Evolutionary conservation across 2,329 filamentous ascomycete species (phyloP).

Genomic region (Hypoxylon sp.): DNA sequence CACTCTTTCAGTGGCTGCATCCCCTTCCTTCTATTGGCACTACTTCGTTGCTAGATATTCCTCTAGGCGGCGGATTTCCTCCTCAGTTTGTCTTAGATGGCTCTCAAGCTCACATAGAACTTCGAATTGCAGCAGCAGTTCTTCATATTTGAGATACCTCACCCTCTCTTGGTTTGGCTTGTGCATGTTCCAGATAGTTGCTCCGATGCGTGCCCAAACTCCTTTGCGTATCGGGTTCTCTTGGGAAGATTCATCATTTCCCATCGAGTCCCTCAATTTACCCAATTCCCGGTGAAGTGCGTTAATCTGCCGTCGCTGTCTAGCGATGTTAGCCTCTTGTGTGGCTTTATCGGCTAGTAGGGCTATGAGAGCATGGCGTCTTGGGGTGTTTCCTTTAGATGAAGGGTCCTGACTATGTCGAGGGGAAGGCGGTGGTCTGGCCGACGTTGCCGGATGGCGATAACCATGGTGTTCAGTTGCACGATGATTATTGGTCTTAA

Average conservation of each 20-base stretch:
- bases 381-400: background rate
- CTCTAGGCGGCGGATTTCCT: background rate
- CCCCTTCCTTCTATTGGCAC: background rate
- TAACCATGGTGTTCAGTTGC: too few relatives aligned
- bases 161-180: background rate
- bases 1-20: background rate
- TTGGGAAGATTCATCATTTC: background rate
- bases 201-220: background rate
- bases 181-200: background rate
- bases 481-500: background rate
- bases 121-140: background rate
- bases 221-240: background rate
- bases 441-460: background rate
- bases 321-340: background rate
- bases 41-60: background rate
- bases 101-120: background rate
- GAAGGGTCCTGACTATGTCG: background rate
- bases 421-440: background rate
- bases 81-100: background rate
- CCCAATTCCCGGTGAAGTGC: background rate
- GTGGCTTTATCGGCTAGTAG: slow-evolving; percentile 1
- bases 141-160: background rate
- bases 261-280: background rate
- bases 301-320: background rate
- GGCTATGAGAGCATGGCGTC: background rate